Conservation (phyloP, 2,329 filamentous ascomycete genomes). For the Aspergillus brunneoviolaceus region DNA sequence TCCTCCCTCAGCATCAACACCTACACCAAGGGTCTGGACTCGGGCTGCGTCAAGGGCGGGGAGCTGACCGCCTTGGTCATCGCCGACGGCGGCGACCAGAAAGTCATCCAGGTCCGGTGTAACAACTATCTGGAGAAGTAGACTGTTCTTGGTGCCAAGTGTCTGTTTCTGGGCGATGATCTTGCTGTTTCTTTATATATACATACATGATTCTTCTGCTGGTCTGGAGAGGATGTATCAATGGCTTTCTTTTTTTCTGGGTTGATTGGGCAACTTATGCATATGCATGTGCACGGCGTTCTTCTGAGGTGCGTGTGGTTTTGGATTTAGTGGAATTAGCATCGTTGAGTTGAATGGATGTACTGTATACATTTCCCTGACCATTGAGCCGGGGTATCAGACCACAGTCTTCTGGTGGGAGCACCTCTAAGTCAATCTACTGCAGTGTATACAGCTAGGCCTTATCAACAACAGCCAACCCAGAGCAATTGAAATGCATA, state of each 20-base stretch:
- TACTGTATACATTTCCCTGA: not conserved
- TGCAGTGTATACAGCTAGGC: too few relatives aligned
- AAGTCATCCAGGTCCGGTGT: constrained; percentile 46
- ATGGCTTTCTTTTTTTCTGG: not conserved
- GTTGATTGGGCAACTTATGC: not conserved
- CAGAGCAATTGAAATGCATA: too few relatives aligned
- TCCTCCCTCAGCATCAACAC: constrained; percentile 64
- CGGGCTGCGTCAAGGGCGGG: constrained; percentile 74
- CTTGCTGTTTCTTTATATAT: not conserved
- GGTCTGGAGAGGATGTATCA: constrained; percentile 6
- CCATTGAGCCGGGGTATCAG: too few relatives aligned
- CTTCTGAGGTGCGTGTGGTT: not conserved
- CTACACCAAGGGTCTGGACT: constrained; percentile 84
- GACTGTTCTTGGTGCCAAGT: not conserved
- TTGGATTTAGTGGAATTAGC: not conserved
- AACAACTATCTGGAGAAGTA: constrained; percentile 28
- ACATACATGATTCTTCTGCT: constrained; percentile 2
- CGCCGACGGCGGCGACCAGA: constrained; percentile 52
- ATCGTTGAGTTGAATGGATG: not conserved
- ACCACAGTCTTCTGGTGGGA: too few relatives aligned
- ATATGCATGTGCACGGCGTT: not conserved
- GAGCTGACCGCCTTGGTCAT: constrained; percentile 76
- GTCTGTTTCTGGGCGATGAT: not conserved
- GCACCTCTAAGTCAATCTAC: too few relatives aligned
- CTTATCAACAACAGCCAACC: too few relatives aligned